Evolutionary conservation across 2,329 filamentous ascomycete genomes (phyloP).

Genomic region (Blumeria graminis): DNA sequence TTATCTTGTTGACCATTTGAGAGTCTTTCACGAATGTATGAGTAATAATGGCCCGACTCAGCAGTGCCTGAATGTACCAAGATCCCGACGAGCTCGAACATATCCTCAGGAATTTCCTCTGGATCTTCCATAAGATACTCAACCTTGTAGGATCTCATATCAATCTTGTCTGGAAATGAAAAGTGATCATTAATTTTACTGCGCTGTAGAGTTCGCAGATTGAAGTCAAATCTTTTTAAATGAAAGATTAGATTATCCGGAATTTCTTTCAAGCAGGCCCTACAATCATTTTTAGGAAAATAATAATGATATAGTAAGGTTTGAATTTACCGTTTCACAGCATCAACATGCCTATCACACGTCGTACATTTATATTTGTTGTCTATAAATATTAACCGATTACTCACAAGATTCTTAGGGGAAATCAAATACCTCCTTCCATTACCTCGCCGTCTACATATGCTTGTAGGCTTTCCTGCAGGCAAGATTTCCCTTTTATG

Average conservation of each 20-base stretch:
- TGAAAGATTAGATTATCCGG: constrained; percentile 92
- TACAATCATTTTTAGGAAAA: constrained; percentile 13
- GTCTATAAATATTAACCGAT: constrained; percentile 23
- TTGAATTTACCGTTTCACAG: constrained; percentile 50
- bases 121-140: constrained; percentile 47
- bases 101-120: constrained; percentile 34
- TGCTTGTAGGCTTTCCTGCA: constrained; percentile 76
- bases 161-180: constrained; percentile 57
- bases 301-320: constrained; percentile 4
- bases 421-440: constrained; percentile 43
- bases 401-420: background rate
- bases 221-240: constrained; percentile 70
- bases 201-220: constrained; percentile 49
- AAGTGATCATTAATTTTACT: constrained; percentile 95
- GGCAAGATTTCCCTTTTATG: constrained; percentile 68
- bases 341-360: constrained; percentile 73
- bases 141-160: constrained; percentile 80
- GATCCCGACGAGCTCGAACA: constrained; percentile 85
- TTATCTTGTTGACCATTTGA: constrained; percentile 20
- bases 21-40: constrained; percentile 67
- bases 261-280: constrained; percentile 74
- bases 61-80: constrained; percentile 83
- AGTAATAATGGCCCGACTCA: constrained; percentile 93
- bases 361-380: constrained; percentile 96
- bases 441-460: constrained; percentile 92